Evolutionary conservation across 495 filamentous ascomycete species (phyloP), one percentile per base, ranked within the genome.

Genomic region (Lasiosphaeria ovina): DNA sequence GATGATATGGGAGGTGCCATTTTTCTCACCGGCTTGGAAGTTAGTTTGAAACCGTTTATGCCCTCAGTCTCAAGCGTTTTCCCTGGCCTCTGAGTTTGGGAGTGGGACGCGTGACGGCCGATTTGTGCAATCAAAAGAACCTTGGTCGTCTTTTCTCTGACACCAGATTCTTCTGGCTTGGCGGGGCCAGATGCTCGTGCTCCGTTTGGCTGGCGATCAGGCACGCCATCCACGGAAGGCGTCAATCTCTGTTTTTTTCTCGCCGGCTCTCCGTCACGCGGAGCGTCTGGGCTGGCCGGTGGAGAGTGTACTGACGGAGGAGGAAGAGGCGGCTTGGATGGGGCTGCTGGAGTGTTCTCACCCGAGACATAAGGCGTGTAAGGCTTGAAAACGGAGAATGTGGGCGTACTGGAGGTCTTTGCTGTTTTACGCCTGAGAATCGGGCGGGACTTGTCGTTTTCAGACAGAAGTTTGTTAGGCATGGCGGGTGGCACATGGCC

Each of bases 241-340:
- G 67, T 59, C 6, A 61, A 31, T 16, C 51, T 59, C 51, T 33
- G 58, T 36, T 63, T 56, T 24, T 68, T 72, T 40, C 51, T 60
- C 9, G 49, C 14, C 9, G 65, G 61, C 42, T 68, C 61, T 16
- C 55, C 59, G 56, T 45, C 47, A 9, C 0, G 33, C 3, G 16
- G 17, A 33, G 11, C 9, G 4, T 38, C 35, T 3, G 61, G 63
- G 11, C 60, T 60, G 16, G 35, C 51, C 31, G 58, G 61, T 32
- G 57, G 54, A 17, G 65, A 64, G 52, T 57, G 47, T 35, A 50
- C 62, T 6, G 50, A 4, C 3, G 55, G 59, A 32, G 54, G 54
- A 34, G 51, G 47, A 49, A 48, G 9, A n/a, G 44, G 33, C 17
- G 50, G n/a, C 32, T 51, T 45, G 0, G 40, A 44, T 5, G 40